Evolutionary conservation across 495 filamentous ascomycete species (phyloP).

Genomic region (Sphaerosporella brunnea): DNA sequence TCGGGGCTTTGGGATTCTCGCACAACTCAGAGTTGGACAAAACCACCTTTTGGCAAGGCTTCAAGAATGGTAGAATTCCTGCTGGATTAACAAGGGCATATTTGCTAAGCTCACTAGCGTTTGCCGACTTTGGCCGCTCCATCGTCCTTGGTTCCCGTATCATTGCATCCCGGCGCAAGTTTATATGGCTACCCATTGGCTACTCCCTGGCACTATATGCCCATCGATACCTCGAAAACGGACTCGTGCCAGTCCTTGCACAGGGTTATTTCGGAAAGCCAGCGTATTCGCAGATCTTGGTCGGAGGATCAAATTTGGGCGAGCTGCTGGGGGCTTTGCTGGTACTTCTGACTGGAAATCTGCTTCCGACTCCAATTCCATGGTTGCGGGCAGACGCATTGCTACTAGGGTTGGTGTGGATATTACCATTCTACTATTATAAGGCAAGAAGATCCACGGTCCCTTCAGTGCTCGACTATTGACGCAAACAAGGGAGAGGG

Average conservation of each 20-base stretch:
- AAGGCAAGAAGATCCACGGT: no score
- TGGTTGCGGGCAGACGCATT: constrained; percentile 31
- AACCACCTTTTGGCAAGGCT: constrained; percentile 3
- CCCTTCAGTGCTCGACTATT: not conserved
- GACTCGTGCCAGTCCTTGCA: constrained; percentile 30
- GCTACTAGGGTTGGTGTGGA: constrained; percentile 30
- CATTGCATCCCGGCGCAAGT: constrained; percentile 30
- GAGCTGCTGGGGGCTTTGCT: constrained; percentile 30
- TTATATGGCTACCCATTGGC: constrained; percentile 31
- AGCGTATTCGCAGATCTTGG: constrained; percentile 32
- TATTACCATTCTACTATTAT: constrained; percentile 27
- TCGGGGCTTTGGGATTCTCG: constrained; percentile 25
- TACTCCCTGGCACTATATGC: constrained; percentile 32
- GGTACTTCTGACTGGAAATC: constrained; percentile 30
- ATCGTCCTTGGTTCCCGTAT: constrained; percentile 29
- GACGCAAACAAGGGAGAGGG: not conserved
- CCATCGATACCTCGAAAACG: constrained; percentile 33
- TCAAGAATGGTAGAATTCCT: constrained; percentile 13
- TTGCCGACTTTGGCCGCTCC: constrained; percentile 24
- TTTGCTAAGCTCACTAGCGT: constrained; percentile 2
- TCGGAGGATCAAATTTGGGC: constrained; percentile 32
- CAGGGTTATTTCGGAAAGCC: constrained; percentile 28
- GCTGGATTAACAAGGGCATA: no score
- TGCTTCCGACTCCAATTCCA: constrained; percentile 30
- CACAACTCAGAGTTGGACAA: constrained; percentile 5